A percentile compares a stretch with the other conserved stretches of the same genome.
Conservation (phyloP, 2,329 filamentous ascomycete genomes). For the Colletotrichum chrysophilum region DNA sequence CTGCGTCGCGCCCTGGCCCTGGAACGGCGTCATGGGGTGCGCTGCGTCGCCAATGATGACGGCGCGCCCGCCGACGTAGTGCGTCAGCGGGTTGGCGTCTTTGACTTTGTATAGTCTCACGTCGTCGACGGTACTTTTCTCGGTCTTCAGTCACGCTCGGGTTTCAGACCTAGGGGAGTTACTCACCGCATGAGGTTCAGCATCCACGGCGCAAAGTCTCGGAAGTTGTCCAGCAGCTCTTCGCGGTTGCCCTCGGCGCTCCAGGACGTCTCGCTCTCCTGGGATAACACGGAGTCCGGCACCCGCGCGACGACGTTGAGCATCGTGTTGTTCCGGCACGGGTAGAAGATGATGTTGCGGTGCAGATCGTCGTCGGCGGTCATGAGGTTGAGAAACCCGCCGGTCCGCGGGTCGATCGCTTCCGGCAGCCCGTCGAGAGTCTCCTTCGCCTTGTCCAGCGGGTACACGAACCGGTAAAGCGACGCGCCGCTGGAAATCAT, state of each 20-base stretch:
- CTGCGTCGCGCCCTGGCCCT: constrained; percentile 13
- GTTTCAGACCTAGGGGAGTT: neutral
- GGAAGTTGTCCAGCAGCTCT: neutral
- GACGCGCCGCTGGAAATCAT: neutral
- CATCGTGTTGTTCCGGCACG: neutral
- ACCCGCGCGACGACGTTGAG: constrained; percentile 10
- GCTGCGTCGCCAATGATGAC: constrained; percentile 18
- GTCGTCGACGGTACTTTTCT: neutral
- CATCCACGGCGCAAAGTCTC: constrained; percentile 14
- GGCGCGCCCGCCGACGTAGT: constrained; percentile 32
- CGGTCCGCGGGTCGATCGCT: neutral
- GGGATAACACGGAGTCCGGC: neutral
- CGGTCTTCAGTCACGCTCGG: neutral
- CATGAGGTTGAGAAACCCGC: constrained; percentile 7
- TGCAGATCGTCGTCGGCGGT: neutral
- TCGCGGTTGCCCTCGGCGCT: neutral
- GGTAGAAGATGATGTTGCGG: constrained; percentile 14
- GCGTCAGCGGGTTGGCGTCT: constrained; percentile 43
- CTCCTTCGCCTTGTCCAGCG: neutral
- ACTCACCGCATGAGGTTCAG: constrained; percentile 7
- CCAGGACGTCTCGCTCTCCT: constrained; percentile 8
- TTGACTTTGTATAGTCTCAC: constrained; percentile 6
- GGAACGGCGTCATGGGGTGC: constrained; percentile 20
- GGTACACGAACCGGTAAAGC: constrained; percentile 11
- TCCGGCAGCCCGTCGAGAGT: neutral